Base-by-base conservation (phyloP, 208 protist species). In the Phytomonas francai region DNA sequence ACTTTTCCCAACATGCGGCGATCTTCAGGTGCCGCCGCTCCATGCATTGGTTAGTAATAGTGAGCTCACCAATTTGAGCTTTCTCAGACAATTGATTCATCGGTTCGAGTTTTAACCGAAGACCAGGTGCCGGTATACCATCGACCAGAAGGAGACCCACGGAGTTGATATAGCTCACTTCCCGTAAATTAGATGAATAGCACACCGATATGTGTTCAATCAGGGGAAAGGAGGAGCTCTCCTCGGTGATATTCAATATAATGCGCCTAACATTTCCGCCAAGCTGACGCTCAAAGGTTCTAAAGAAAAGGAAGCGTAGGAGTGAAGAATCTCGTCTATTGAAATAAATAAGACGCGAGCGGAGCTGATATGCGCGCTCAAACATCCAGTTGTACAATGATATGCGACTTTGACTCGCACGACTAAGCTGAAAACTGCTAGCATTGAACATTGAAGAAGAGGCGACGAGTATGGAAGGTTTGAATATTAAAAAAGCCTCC, bases 271-370 rank as follows among this genome's bases (percentile, higher is more conserved):
- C 83, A 16, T 66, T 67, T 16, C 88, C 91, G 31, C 91, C 91
- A 29, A 96, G 69, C 72, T 91, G 84, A 29, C 63, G 67, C 54
- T 82, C 70, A 51, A 83, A 90, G 29, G 77, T 72, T 45, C 77
- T 77, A 67, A 94, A 94, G 68, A 96, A 96, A 9, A 93, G 51
- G 49, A 84, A 83, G 32, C 91, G 86, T 58, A 96, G 76, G 14
- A 89, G 34, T 7, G 78, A 58, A 2, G 78, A 89, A 77, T 96
- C 91, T 16, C 82, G 77, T 54, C 72, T 67, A 34, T 87, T 80
- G n/a, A 88, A 69, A 69, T 93, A 85, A 30, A 96, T 92, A 32
- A 92, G 79, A n/a, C 72, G 73, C 27, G 88, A 92, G 22, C 82
- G 81, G 9, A 96, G 72, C 32, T 85, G 80, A 65, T 85, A 94